phyloP scores from a whole-genome alignment of 768 basidiomycete genomes.

The Lactifluus echinatus region DNA sequence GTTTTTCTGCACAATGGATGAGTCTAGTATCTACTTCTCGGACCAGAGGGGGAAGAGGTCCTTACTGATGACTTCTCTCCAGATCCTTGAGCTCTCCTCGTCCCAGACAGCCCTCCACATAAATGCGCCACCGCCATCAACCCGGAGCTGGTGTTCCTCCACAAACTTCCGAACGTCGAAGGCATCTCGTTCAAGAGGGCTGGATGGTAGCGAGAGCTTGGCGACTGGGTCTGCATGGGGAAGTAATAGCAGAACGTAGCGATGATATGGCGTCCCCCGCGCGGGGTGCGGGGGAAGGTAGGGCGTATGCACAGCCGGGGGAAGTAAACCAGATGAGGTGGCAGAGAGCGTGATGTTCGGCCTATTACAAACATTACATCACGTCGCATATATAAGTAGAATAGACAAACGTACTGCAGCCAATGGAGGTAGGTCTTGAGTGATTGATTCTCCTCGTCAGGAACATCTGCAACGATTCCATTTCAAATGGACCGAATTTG shows the following conservation, averaged over 20 bases:
- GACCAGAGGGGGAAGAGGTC: conserved; percentile 19
- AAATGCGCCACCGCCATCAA: conserved; percentile 59
- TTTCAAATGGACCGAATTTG: background rate
- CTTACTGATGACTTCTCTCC: conserved; percentile 60
- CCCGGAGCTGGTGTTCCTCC: conserved; percentile 43
- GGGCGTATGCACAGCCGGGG: conserved; percentile 48
- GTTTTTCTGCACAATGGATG: conserved; percentile 27
- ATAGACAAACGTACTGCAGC: conserved; percentile 48
- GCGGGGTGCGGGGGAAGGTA: conserved; percentile 93
- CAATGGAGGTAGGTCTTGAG: conserved; percentile 78
- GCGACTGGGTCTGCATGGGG: conserved; percentile 45
- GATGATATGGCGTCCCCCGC: conserved; percentile 82
- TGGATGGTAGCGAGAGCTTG: conserved; percentile 24
- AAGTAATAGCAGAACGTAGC: conserved; percentile 72
- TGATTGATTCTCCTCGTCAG: conserved; percentile 54
- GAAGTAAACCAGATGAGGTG: conserved; percentile 33
- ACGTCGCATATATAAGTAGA: conserved; percentile 12
- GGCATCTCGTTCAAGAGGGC: conserved; percentile 35
- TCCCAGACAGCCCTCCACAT: conserved; percentile 84
- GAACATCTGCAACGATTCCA: conserved; percentile 50
- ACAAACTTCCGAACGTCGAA: conserved; percentile 66
- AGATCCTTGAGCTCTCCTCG: conserved; percentile 53
- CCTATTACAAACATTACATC: conserved; percentile 31
- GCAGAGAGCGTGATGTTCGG: conserved; percentile 77
- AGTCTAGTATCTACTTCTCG: background rate